Evolutionary conservation across 2,329 filamentous ascomycete species (phyloP).

Genomic region (Botrytis fabae): DNA sequence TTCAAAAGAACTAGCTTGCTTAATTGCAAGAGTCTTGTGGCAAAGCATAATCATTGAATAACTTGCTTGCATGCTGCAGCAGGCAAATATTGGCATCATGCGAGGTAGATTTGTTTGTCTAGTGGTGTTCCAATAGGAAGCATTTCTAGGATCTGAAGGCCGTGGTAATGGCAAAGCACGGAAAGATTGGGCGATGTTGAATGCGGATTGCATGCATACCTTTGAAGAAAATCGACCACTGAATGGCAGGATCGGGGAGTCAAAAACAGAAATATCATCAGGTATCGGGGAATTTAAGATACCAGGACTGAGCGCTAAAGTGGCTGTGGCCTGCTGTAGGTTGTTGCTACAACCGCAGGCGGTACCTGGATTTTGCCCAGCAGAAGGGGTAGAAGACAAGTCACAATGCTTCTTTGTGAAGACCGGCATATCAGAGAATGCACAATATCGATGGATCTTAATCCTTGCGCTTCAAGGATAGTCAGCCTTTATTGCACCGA

Average conservation of each 20-base stretch:
- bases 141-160: not conserved
- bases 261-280: slow-evolving; percentile 9
- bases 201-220: slow-evolving; percentile 51
- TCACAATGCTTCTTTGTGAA: slow-evolving; percentile 53
- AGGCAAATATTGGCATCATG: slow-evolving; percentile 41
- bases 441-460: slow-evolving; percentile 53
- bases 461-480: slow-evolving; percentile 47
- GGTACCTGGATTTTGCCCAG: not conserved
- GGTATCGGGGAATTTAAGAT: slow-evolving; percentile 14
- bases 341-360: slow-evolving; percentile 17
- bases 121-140: not conserved
- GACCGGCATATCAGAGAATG: slow-evolving; percentile 52
- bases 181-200: slow-evolving; percentile 50
- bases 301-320: not conserved
- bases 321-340: slow-evolving; percentile 2
- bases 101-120: slow-evolving; percentile 30
- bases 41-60: slow-evolving; percentile 42
- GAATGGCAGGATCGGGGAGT: slow-evolving; percentile 44
- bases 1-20: slow-evolving; percentile 5
- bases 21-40: slow-evolving; percentile 32
- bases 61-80: slow-evolving; percentile 42
- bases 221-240: slow-evolving; percentile 50
- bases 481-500: not conserved
- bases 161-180: slow-evolving; percentile 48
- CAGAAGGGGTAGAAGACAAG: slow-evolving; percentile 37